Evolutionary conservation across 2,329 filamentous ascomycete genomes (phyloP).

Genomic region (Cercospora sesami): DNA sequence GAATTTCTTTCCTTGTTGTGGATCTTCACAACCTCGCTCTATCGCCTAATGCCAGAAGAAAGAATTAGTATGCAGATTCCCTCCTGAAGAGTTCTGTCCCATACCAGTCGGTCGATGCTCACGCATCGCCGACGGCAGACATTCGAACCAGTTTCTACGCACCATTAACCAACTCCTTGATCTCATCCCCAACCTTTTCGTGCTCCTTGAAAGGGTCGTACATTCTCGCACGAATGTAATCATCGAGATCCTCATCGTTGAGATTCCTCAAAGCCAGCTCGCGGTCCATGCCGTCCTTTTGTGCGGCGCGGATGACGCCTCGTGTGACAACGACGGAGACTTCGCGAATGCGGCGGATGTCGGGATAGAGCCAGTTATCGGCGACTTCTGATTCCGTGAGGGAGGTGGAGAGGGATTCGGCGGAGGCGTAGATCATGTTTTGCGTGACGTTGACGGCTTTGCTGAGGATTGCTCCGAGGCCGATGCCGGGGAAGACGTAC

Average conservation of each 20-base stretch:
- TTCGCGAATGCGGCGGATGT: slow-evolving; percentile 86
- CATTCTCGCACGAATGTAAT: slow-evolving; percentile 60
- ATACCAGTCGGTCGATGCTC: not conserved
- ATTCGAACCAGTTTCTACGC: slow-evolving; percentile 11
- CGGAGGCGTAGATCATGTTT: slow-evolving; percentile 95
- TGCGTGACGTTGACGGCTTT: slow-evolving; percentile 86
- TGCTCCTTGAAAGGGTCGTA: slow-evolving; percentile 53
- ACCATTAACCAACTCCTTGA: slow-evolving; percentile 24
- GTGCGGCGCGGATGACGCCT: slow-evolving; percentile 89
- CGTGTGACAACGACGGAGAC: slow-evolving; percentile 83
- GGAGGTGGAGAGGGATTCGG: slow-evolving; percentile 73
- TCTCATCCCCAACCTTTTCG: slow-evolving; percentile 41
- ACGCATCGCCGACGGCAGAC: not conserved
- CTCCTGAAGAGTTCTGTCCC: slow-evolving; percentile 1
- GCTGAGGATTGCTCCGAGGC: slow-evolving; percentile 86
- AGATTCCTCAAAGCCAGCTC: slow-evolving; percentile 63
- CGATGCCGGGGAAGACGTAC: slow-evolving; percentile 96
- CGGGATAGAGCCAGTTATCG: slow-evolving; percentile 81
- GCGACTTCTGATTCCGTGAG: slow-evolving; percentile 79
- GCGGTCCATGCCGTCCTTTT: slow-evolving; percentile 66
- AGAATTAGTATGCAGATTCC: not conserved
- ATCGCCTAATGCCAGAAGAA: slow-evolving; percentile 1
- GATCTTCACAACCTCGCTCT: slow-evolving; percentile 5
- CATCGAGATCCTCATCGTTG: slow-evolving; percentile 67
- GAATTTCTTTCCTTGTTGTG: too few relatives aligned